These are phyloP conservation scores for Incumbomyces lentus DNA, from an alignment of 2,329 filamentous ascomycete genomes.

Conservation along the genomic window DNA sequence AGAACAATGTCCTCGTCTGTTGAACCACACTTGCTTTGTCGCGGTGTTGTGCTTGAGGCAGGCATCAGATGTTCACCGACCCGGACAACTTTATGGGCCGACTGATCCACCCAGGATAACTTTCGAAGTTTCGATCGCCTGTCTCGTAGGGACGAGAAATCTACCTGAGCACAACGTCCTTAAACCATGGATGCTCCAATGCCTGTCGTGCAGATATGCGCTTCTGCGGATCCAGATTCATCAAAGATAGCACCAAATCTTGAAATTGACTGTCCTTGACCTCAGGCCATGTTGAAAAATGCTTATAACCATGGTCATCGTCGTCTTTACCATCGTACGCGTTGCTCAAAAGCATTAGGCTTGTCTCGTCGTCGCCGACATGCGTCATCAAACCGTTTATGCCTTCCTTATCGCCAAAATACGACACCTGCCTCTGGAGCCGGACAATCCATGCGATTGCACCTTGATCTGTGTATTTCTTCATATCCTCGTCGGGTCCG, in stretches of 20 bases:
- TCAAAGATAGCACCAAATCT: no score
- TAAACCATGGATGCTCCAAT: constrained; percentile 9
- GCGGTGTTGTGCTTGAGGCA: no score
- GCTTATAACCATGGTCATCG: constrained; percentile 24
- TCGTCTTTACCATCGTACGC: constrained; percentile 26
- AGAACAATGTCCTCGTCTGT: no score
- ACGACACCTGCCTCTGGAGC: constrained; percentile 38
- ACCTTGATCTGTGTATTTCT: constrained; percentile 22
- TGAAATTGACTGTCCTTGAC: constrained; percentile 6
- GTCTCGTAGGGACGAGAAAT: no score
- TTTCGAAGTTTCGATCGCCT: no score
- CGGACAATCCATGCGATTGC: constrained; percentile 30
- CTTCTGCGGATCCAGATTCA: no score
- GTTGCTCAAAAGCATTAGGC: constrained; percentile 24
- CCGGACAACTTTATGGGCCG: no score
- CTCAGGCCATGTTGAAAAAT: constrained; percentile 25
- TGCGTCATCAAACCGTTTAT: constrained; percentile 33
- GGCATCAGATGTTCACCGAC: no score
- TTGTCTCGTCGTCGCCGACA: constrained; percentile 26
- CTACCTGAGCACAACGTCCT: neutral
- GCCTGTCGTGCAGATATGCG: no score
- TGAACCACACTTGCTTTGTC: no score
- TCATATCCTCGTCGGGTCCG: constrained; percentile 27
- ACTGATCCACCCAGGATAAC: no score
- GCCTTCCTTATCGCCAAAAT: constrained; percentile 35